phyloP scores from a whole-genome alignment of 2,329 filamentous ascomycete genomes.

The Colletotrichum paranaense region DNA sequence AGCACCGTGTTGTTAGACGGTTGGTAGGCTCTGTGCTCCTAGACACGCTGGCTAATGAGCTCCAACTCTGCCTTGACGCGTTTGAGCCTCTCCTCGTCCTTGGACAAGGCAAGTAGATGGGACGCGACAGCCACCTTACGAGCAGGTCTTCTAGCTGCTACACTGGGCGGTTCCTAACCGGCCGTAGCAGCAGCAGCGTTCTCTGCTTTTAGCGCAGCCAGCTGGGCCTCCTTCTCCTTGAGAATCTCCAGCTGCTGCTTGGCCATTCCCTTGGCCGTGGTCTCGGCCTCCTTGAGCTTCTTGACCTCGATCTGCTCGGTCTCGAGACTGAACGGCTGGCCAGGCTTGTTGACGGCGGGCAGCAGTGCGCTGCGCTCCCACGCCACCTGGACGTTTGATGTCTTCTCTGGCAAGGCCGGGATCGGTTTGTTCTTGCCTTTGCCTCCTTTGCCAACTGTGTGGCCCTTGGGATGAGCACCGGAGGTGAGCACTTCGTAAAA shows the following conservation, averaged over 20 bases:
- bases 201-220: slow-evolving; percentile 70
- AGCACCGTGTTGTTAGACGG: neutral
- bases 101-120: neutral
- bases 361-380: slow-evolving; percentile 80
- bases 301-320: slow-evolving; percentile 74
- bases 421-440: slow-evolving; percentile 65
- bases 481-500: slow-evolving; percentile 89
- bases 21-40: neutral
- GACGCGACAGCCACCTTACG: neutral
- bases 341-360: slow-evolving; percentile 73
- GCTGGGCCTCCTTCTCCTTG: slow-evolving; percentile 71
- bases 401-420: slow-evolving; percentile 44
- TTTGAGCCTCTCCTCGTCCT: neutral
- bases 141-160: neutral
- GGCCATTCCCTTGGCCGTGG: slow-evolving; percentile 71
- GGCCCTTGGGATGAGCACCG: slow-evolving; percentile 68
- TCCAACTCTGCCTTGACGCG: slow-evolving; percentile 11
- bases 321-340: slow-evolving; percentile 79
- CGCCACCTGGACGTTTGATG: slow-evolving; percentile 42
- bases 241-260: slow-evolving; percentile 69
- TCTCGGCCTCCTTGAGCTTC: slow-evolving; percentile 71
- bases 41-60: neutral
- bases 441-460: slow-evolving; percentile 55
- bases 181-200: slow-evolving; percentile 57
- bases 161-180: slow-evolving; percentile 26